These are phyloP conservation scores for Lotmaria passim DNA, from an alignment of 208 protist species.

Conservation along the genomic window DNA sequence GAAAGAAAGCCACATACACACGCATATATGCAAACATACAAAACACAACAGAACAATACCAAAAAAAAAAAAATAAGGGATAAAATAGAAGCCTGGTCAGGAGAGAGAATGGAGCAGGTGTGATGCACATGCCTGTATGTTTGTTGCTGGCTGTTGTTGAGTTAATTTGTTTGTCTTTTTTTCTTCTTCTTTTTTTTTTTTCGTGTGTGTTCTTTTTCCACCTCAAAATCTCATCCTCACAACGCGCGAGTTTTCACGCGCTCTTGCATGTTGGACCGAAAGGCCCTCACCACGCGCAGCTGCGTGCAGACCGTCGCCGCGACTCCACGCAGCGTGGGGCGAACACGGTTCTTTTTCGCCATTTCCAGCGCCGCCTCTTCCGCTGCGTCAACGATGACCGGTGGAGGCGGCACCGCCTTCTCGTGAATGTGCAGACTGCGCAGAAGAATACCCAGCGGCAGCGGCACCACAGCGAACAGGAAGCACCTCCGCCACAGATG, in stretches of 20 bases:
- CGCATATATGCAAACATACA: too few relatives aligned
- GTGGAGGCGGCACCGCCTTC: constrained; percentile 29
- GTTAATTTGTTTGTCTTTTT: not conserved
- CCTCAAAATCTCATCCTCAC: not conserved
- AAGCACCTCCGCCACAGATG: constrained; percentile 69
- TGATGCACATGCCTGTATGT: constrained; percentile 2
- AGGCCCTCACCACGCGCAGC: constrained; percentile 39
- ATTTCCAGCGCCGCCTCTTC: constrained; percentile 25
- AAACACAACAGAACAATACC: not conserved
- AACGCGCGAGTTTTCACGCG: constrained; percentile 10
- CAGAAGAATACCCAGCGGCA: constrained; percentile 53
- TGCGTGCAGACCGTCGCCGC: constrained; percentile 40
- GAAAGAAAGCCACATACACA: constrained; percentile 23
- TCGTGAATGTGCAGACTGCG: constrained; percentile 29
- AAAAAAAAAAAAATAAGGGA: not conserved
- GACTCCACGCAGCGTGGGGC: constrained; percentile 34
- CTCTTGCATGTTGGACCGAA: constrained; percentile 17
- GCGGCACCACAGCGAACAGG: constrained; percentile 44
- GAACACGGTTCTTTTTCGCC: constrained; percentile 19
- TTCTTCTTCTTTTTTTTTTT: constrained; percentile 8
- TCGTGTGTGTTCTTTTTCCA: not conserved
- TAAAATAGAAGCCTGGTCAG: not conserved
- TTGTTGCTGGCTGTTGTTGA: too few relatives aligned
- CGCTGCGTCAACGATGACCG: constrained; percentile 28
- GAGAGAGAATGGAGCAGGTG: not conserved